Evolutionary conservation across 805 yeast genomes (phyloP).

Genomic region (Yarrowia deformans): DNA sequence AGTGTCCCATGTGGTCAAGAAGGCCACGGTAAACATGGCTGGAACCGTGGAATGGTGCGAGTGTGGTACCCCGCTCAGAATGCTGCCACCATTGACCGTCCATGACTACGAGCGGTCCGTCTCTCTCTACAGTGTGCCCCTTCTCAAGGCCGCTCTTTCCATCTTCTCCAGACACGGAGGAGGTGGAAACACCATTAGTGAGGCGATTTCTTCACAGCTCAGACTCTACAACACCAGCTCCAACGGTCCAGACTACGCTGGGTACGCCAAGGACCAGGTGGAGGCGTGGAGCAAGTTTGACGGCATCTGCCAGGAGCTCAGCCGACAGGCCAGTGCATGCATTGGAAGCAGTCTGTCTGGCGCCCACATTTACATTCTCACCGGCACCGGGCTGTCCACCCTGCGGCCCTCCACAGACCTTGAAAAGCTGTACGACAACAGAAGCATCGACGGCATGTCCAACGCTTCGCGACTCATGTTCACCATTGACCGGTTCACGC

Average conservation of each 20-base stretch:
- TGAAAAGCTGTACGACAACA: conserved; percentile 23
- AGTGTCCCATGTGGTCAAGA: conserved; percentile 12
- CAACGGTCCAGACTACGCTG: background rate
- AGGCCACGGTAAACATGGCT: background rate
- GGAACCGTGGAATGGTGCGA: conserved; percentile 15
- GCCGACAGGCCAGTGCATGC: conserved; percentile 25
- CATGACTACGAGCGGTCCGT: conserved; percentile 30
- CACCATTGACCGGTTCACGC: conserved; percentile 10
- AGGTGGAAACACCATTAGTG: conserved; percentile 1
- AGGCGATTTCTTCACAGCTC: conserved; percentile 26
- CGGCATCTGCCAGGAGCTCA: conserved; percentile 21
- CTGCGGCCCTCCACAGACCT: conserved; percentile 9
- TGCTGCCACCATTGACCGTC: conserved; percentile 24
- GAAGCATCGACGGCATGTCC: background rate
- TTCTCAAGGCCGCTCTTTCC: conserved; percentile 28
- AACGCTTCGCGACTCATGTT: conserved; percentile 15
- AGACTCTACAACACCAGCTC: background rate
- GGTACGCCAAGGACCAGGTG: conserved; percentile 22
- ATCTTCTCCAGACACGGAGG: conserved; percentile 10
- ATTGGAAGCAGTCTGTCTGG: conserved; percentile 24
- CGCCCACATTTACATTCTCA: conserved; percentile 2
- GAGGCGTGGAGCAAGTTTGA: conserved; percentile 33
- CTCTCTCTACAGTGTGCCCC: conserved; percentile 17
- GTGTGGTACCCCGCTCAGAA: background rate
- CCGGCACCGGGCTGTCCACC: background rate